Evolutionary conservation across 192 early-diverging fungal species (phyloP), one percentile per base, ranked within the genome.

Genomic region (Gamsiella multidivaricata): DNA sequence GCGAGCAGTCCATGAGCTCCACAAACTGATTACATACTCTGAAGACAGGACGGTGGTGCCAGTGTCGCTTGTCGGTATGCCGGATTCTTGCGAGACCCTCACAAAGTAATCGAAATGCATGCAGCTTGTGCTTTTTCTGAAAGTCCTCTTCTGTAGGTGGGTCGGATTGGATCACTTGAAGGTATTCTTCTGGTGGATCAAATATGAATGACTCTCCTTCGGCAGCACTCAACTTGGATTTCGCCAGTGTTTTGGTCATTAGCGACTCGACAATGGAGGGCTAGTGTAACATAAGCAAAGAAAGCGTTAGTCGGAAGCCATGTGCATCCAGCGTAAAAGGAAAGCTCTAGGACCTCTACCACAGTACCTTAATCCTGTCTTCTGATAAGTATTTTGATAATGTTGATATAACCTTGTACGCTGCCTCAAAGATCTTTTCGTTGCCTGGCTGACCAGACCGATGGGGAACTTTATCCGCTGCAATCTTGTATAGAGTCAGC

Each of bases 1-100:
- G n/a, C n/a, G n/a, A n/a, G n/a, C n/a, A n/a, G n/a, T n/a, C n/a
- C n/a, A n/a, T n/a, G n/a, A n/a, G n/a, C n/a, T n/a, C n/a, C n/a
- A n/a, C 11, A 39, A 37, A 15, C 18, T 18, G 4, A 29, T 2
- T 15, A 64, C 56, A 28, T 81, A 94, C 92, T 68, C 83, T 87
- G 54, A 69, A 94, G 23, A 84, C 80, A 1, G 89, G 90, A 33
- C 88, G 84, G 61, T 94, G 93, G 31, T 92, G 88, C 89, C 90
- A 92, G 20, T 84, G 75, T 8, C 86, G 86, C 66, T 88, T 93
- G 53, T 94, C 92, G 9, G 82, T 58, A 52, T 70, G 70, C 41
- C 88, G 83, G 31, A 93, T 85, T 18, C 83, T 70, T 20, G 64
- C 68, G 12, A 91, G 56, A 22, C 75, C 81, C n/a, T 82, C 70